These are phyloP conservation scores for Ceratobasidium sp. DNA, from an alignment of 1,284 basidiomycete species.

Conservation along the genomic window DNA sequence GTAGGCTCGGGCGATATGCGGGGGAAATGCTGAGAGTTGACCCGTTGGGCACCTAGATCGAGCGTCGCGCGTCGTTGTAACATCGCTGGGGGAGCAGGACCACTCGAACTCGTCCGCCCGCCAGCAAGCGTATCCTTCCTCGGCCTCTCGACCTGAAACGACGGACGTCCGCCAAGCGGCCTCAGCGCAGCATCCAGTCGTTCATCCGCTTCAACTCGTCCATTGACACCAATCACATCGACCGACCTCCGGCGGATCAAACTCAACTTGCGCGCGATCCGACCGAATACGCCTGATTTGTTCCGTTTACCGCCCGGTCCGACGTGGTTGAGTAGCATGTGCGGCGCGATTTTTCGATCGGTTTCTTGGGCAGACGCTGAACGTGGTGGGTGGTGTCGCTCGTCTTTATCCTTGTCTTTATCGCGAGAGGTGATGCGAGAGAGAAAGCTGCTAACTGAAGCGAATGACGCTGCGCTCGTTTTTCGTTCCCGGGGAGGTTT, in stretches of 20 bases:
- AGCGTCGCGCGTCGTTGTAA: constrained; percentile 33
- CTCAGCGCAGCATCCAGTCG: constrained; percentile 12
- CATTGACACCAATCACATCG: constrained; percentile 21
- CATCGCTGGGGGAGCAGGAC: neutral
- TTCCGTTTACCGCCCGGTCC: constrained; percentile 31
- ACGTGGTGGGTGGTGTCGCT: constrained; percentile 27
- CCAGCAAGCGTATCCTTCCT: neutral
- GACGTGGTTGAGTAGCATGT: constrained; percentile 40
- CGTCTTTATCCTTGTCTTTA: constrained; percentile 39
- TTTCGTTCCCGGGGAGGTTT: constrained; percentile 42
- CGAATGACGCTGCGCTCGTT: constrained; percentile 39
- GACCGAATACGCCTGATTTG: constrained; percentile 29
- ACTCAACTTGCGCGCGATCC: constrained; percentile 43
- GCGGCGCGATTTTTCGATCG: constrained; percentile 38
- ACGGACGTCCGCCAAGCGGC: constrained; percentile 19
- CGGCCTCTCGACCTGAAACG: constrained; percentile 38
- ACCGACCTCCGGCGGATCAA: constrained; percentile 37
- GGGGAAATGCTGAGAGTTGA: neutral
- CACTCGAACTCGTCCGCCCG: constrained; percentile 10
- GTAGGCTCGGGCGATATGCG: neutral
- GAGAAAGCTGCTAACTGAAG: constrained; percentile 35
- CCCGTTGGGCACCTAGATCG: constrained; percentile 2
- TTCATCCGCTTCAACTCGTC: neutral
- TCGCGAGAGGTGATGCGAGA: constrained; percentile 43
- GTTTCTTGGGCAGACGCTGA: constrained; percentile 35